phyloP scores from a whole-genome alignment of 352 stramenopile species.

The Globisporangium abappressorium region DNA sequence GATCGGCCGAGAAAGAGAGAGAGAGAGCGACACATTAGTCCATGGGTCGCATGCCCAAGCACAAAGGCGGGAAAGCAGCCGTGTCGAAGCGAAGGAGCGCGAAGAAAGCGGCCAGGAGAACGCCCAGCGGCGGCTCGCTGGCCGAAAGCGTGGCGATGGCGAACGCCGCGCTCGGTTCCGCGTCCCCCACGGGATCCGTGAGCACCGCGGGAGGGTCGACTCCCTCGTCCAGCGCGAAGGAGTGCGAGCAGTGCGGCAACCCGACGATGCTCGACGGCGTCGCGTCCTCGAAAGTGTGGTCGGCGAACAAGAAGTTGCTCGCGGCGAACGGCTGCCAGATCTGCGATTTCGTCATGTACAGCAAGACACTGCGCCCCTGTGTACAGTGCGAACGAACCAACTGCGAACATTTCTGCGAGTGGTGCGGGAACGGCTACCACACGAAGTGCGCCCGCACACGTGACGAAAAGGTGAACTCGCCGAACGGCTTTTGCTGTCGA shows the following conservation, averaged over 20 bases:
- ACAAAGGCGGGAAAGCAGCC: constrained; percentile 20
- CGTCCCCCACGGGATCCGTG: constrained; percentile 15
- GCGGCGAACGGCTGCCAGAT: constrained; percentile 66
- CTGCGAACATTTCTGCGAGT: constrained; percentile 84
- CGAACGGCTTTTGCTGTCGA: constrained; percentile 69
- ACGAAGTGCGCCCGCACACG: constrained; percentile 53
- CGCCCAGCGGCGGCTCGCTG: constrained; percentile 11
- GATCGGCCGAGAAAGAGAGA: background rate
- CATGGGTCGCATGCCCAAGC: constrained; percentile 22
- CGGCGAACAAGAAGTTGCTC: constrained; percentile 45
- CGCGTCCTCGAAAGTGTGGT: constrained; percentile 33
- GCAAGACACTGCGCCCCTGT: constrained; percentile 64
- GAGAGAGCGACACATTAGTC: background rate
- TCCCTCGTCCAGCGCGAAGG: constrained; percentile 25
- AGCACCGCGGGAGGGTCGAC: constrained; percentile 18
- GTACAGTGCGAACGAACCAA: constrained; percentile 52
- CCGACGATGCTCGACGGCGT: constrained; percentile 33
- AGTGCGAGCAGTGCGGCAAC: constrained; percentile 55
- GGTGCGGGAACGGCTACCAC: constrained; percentile 82
- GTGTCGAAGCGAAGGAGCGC: constrained; percentile 18
- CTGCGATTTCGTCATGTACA: constrained; percentile 76
- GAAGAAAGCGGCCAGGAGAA: constrained; percentile 32
- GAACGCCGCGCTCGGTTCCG: background rate
- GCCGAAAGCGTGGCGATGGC: constrained; percentile 17
- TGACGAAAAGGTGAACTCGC: constrained; percentile 48